Evolutionary conservation across 495 filamentous ascomycete genomes (phyloP), one percentile per base, ranked within the genome.

Genomic region (Xylaria flabelliformis): DNA sequence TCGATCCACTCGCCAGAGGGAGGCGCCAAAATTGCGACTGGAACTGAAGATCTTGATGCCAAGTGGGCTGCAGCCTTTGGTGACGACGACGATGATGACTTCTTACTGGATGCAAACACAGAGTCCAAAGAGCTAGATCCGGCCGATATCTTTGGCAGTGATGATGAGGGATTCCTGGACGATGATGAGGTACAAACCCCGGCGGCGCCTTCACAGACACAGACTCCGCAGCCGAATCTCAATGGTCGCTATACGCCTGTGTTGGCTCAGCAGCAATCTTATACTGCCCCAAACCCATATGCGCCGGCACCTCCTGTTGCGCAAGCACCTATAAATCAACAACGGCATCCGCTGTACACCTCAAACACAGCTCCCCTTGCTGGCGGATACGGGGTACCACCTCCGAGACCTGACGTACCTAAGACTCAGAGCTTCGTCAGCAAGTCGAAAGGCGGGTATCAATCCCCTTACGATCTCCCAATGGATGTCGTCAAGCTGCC

Each of bases 381-480:
- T 74, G 76, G 82, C 67, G 82, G 82, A 17, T 86, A 83, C 77
- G 81, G 78, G 3, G 69, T 79, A 26, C 81, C 79, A n/a, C 74
- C 79, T 17, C 76, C 80, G 3, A 84, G 67, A 58, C 84, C 73
- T 72, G 76, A 76, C 77, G 81, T 80, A 77, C 86, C 75, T 74
- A 92, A 88, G 73, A 87, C 90, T 0, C 85, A 92, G 72, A 98
- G 95, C 77, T 99, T 97, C 80, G 92, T 88, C 6, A 91, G 94
- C 77, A 95, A 94, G 73, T 83, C 92, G 9, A 98, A 97, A 79
- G 91, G 94, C 53, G 95, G 95, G 12, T 99, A 98, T 78, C 87
- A 89, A 41, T 97, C 94, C 32, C 96, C 96, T 4, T 99, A 97
- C 74, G 96, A 99, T 80, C 87, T 99, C 4, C 96, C 96, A 3